phyloP scores from a whole-genome alignment of 306 rosid species.

The Alnus glutinosa region DNA sequence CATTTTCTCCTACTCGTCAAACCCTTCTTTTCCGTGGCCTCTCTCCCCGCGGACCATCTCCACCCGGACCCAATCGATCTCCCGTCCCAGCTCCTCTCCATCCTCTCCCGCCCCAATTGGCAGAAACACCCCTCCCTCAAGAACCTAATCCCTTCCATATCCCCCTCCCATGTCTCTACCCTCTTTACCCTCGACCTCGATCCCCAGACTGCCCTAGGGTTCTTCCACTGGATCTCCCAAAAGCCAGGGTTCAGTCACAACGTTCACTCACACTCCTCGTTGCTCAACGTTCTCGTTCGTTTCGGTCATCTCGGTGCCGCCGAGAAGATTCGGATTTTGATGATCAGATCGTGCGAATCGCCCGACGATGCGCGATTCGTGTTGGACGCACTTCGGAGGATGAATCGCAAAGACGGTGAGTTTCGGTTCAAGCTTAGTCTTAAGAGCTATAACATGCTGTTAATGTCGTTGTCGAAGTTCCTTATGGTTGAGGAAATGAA shows the following conservation, averaged over 20 bases:
- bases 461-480: constrained; percentile 55
- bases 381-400: constrained; percentile 42
- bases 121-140: constrained; percentile 51
- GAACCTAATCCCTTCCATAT: constrained; percentile 46
- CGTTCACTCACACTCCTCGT: constrained; percentile 45
- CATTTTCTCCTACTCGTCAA: constrained; percentile 14
- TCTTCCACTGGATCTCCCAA: constrained; percentile 63
- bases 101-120: constrained; percentile 69
- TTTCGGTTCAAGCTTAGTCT: constrained; percentile 51
- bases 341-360: constrained; percentile 57
- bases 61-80: constrained; percentile 34
- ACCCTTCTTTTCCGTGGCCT: constrained; percentile 42
- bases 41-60: constrained; percentile 26
- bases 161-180: constrained; percentile 55
- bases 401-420: constrained; percentile 35
- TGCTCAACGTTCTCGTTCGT: constrained; percentile 61
- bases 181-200: constrained; percentile 54
- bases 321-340: constrained; percentile 58
- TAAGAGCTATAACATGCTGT: constrained; percentile 61
- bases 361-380: constrained; percentile 42
- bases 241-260: constrained; percentile 51
- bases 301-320: constrained; percentile 46
- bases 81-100: constrained; percentile 47
- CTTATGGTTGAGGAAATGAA: constrained; percentile 54
- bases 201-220: constrained; percentile 62